phyloP scores from a whole-genome alignment of 2,329 filamentous ascomycete species.

The Fusarium ramigenum region DNA sequence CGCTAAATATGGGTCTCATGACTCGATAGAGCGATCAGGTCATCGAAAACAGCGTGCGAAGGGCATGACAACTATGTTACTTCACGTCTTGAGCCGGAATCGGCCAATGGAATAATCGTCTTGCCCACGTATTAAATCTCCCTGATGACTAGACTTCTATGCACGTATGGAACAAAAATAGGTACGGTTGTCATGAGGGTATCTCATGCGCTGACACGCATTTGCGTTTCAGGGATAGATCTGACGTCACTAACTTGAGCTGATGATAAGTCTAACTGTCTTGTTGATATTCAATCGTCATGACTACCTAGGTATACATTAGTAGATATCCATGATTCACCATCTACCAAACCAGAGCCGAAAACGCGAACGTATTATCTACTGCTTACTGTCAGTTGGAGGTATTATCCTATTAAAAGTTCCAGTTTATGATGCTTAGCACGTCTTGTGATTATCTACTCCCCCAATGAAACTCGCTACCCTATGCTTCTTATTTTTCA shows the following conservation, averaged over 20 bases:
- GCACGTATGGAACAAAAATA: not conserved
- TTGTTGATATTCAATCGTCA: not conserved
- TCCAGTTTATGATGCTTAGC: not conserved
- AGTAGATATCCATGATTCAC: constrained; percentile 6
- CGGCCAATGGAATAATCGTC: constrained; percentile 11
- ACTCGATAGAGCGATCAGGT: constrained; percentile 14
- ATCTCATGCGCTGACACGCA: not conserved
- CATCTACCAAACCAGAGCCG: not conserved
- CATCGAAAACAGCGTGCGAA: constrained; percentile 17
- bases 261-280: not conserved
- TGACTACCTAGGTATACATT: not conserved
- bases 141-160: not conserved
- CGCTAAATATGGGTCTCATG: constrained; percentile 30
- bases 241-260: constrained; percentile 18
- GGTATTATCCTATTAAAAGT: not conserved
- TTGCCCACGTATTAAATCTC: not conserved
- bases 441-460: not conserved
- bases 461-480: not conserved
- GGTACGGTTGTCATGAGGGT: not conserved
- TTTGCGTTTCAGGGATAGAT: not conserved
- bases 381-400: not conserved
- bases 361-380: not conserved
- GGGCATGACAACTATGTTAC: constrained; percentile 10
- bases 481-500: not conserved
- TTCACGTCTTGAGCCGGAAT: constrained; percentile 9